Conservation (phyloP, 1,139 yeast species). For the Blastobotrys niveus region DNA sequence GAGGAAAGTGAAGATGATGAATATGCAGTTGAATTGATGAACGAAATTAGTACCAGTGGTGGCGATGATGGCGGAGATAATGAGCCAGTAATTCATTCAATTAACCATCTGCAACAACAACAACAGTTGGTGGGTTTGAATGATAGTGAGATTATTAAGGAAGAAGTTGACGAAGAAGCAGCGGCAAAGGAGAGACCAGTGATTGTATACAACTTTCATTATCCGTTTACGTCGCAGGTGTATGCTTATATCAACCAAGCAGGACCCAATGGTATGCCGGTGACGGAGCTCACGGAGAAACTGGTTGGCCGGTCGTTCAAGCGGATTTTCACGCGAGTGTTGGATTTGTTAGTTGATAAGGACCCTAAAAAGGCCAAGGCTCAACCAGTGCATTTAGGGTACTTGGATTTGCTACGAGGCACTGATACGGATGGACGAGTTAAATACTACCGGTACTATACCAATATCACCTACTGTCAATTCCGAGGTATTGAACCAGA, state of each 20-base stretch:
- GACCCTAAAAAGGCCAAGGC: conserved; percentile 30
- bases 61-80: conserved; percentile 19
- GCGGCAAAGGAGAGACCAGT: neutral
- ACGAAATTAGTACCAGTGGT: conserved; percentile 28
- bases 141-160: conserved; percentile 20
- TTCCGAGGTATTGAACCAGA: conserved; percentile 2
- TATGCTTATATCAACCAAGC: conserved; percentile 42
- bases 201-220: conserved; percentile 44
- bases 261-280: conserved; percentile 49
- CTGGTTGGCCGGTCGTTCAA: conserved; percentile 52
- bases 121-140: conserved; percentile 3
- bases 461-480: conserved; percentile 38
- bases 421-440: conserved; percentile 69
- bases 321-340: conserved; percentile 45
- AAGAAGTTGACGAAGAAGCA: conserved; percentile 14
- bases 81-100: conserved; percentile 14
- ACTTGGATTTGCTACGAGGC: conserved; percentile 50
- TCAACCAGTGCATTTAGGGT: conserved; percentile 32
- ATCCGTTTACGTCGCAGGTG: conserved; percentile 60
- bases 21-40: conserved; percentile 19
- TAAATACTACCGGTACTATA: conserved; percentile 65
- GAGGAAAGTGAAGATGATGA: conserved; percentile 37
- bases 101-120: neutral
- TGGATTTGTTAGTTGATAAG: conserved; percentile 40
- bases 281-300: conserved; percentile 46